Conservation (phyloP, 441 rosid species). For the Bocquillonia castaneifolia region DNA sequence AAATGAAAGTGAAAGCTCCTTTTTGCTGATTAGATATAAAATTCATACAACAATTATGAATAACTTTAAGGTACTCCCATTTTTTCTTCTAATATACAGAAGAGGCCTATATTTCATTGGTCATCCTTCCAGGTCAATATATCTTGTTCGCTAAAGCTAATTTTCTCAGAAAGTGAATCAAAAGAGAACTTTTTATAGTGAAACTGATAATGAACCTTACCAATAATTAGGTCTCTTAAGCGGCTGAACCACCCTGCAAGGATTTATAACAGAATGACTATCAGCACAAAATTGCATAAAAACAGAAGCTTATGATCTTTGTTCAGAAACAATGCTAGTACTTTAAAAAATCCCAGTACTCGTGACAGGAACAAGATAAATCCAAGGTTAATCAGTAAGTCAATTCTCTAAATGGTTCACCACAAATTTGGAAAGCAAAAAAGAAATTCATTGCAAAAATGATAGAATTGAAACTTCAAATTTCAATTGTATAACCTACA, state of each 20-base stretch:
- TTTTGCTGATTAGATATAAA: background rate
- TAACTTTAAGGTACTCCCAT: background rate
- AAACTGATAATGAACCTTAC: constrained; percentile 4
- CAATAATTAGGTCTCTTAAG: background rate
- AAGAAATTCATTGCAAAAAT: background rate
- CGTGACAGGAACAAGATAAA: background rate
- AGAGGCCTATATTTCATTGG: background rate
- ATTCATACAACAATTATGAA: background rate
- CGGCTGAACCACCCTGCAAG: constrained; percentile 4
- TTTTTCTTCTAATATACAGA: background rate
- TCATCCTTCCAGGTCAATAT: background rate
- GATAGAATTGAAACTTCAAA: background rate
- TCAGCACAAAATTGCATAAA: background rate
- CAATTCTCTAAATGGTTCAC: background rate
- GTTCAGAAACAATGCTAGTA: background rate
- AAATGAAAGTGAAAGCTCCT: too few species aligned
- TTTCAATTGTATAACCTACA: too few species aligned
- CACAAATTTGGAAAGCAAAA: background rate
- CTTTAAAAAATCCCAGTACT: too few species aligned
- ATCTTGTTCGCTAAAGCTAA: background rate
- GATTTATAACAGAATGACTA: background rate
- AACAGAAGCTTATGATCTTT: too few species aligned
- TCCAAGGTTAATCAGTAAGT: background rate
- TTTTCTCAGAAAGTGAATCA: background rate
- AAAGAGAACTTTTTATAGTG: background rate